Conservation (phyloP, 2,329 filamentous ascomycete species). For the Helminthosporium solani region DNA sequence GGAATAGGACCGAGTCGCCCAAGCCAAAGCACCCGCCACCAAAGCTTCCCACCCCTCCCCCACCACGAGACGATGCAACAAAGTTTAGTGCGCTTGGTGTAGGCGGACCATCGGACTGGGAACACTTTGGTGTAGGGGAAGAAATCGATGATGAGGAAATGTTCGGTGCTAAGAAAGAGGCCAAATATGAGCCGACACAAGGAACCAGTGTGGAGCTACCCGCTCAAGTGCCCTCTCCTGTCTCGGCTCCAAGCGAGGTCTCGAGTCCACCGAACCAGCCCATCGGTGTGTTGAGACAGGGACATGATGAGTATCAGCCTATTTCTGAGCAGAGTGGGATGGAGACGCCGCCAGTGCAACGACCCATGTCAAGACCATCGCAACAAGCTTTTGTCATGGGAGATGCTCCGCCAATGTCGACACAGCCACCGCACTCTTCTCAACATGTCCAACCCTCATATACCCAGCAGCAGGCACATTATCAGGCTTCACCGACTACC, state of each 20-base stretch:
- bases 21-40: conserved; percentile 24
- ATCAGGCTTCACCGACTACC: conserved; percentile 16
- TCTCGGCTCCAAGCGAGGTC: conserved; percentile 30
- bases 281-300: conserved; percentile 12
- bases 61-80: conserved; percentile 28
- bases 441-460: conserved; percentile 14
- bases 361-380: conserved; percentile 15
- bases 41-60: conserved; percentile 25
- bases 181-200: conserved; percentile 12
- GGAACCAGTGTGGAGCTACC: conserved; percentile 35
- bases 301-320: conserved; percentile 31
- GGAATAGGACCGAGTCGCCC: conserved; percentile 27
- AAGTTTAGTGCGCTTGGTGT: conserved; percentile 36
- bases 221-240: conserved; percentile 23
- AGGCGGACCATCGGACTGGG: conserved; percentile 43
- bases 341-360: conserved; percentile 16
- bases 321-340: conserved; percentile 29
- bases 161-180: conserved; percentile 30
- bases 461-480: conserved; percentile 14
- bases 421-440: conserved; percentile 1
- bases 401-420: conserved; percentile 10
- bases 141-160: conserved; percentile 41
- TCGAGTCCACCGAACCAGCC: conserved; percentile 33
- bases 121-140: conserved; percentile 36
- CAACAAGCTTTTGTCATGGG: conserved; percentile 24